These are phyloP conservation scores for Podaxis pistillaris DNA, from an alignment of 768 basidiomycete genomes.

Conservation along the genomic window DNA sequence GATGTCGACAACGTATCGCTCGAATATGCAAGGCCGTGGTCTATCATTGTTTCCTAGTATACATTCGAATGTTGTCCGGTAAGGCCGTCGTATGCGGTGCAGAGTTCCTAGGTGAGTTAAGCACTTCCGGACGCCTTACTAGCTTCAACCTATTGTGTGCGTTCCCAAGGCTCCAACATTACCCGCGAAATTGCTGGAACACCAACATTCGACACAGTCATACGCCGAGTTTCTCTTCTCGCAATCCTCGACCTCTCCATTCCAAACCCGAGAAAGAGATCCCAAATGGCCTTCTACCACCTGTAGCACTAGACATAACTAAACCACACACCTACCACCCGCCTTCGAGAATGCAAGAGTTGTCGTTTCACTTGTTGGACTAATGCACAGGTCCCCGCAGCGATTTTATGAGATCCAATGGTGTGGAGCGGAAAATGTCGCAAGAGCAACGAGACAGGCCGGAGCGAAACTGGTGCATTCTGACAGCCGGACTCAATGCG, in stretches of 20 bases:
- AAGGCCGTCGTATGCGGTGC: constrained; percentile 55
- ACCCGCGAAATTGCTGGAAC: constrained; percentile 45
- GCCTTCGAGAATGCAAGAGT: constrained; percentile 56
- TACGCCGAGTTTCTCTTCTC: constrained; percentile 54
- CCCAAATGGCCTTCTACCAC: constrained; percentile 39
- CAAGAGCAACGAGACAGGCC: constrained; percentile 44
- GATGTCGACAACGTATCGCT: not conserved
- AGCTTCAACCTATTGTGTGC: not conserved
- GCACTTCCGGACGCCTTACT: not conserved
- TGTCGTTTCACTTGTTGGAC: constrained; percentile 68
- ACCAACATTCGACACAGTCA: constrained; percentile 18
- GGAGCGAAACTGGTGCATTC: constrained; percentile 61
- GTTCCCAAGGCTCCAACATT: constrained; percentile 52
- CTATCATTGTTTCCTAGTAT: not conserved
- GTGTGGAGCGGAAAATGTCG: constrained; percentile 67
- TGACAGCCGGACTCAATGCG: constrained; percentile 56
- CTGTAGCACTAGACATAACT: constrained; percentile 53
- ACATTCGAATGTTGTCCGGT: constrained; percentile 17
- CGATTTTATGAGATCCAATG: constrained; percentile 63
- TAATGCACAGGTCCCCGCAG: constrained; percentile 54
- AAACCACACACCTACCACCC: constrained; percentile 39
- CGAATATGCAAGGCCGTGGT: not conserved
- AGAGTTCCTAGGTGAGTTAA: constrained; percentile 55
- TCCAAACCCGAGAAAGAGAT: constrained; percentile 28
- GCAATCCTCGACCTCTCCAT: constrained; percentile 47